Base-by-base conservation (phyloP, 805 yeast species). In the Saccharomyces eubayanus region DNA sequence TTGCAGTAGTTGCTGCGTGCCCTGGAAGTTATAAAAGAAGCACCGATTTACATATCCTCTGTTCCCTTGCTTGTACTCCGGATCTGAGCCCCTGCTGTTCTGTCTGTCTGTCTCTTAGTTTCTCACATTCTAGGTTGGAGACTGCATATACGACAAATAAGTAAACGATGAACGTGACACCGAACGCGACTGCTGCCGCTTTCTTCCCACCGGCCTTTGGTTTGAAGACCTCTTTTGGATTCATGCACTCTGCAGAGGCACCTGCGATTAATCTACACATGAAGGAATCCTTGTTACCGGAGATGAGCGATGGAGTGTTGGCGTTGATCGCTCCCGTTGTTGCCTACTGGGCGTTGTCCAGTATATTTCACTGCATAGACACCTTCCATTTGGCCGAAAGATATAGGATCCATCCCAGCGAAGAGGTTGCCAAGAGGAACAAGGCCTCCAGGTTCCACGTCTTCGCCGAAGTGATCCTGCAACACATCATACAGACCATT, bases 361-460 rank as follows among this genome's bases (percentile, higher is more conserved):
- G 79, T 28, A 70, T 87, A 57, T 94, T 87, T 77, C 89, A 85
- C 65, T 56, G 85, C 8, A 72, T 91, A 51, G 98, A 94, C 68
- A 78, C 77, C 46, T 81, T 77, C 60, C 80, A 88, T 65, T 73
- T 89, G 58, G 89, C 91, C 47, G 96, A 88, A 63, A 74, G 78
- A 66, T 89, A 88, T 72, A 78, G 98, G 60, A 89, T 94, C 51
- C 99, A 94, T 69, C 91, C 98, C 21, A 83, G 91, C 41, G 95
- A 86, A 61, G 98, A 92, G 67, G 89, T 89, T 53, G 62, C 75
- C 31, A 67, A 79, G 50, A 80, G 94, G 59, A 94, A 94, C 69
- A 87, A 82, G 65, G 97, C 89, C 6, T 65, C 87, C 0, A 71
- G 83, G 52, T 51, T 63, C 4, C 87, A 85, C 48, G 98, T 94